A percentile compares a stretch with the other conserved stretches of the same genome.
Conservation (phyloP, 805 yeast species). For the Candida sithepensis region DNA sequence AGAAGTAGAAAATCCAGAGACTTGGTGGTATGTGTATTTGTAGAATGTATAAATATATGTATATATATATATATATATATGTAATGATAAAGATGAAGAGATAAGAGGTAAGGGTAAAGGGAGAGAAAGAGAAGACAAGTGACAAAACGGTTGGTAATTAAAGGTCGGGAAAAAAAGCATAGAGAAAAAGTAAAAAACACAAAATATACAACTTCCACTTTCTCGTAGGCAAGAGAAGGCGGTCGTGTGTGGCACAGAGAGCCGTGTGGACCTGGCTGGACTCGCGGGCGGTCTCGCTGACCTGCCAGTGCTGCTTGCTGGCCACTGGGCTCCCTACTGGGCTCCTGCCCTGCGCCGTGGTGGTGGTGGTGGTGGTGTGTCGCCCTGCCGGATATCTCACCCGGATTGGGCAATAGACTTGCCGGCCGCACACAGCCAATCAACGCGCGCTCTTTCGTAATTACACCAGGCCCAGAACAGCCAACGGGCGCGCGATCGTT, state of each 20-base stretch:
- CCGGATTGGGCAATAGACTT: background rate
- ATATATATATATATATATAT: background rate
- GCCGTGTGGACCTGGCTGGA: too few species aligned
- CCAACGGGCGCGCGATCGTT: too few species aligned
- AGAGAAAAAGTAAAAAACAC: background rate
- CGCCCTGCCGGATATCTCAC: background rate
- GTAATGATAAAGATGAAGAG: background rate
- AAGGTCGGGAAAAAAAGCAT: background rate
- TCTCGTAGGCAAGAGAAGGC: background rate
- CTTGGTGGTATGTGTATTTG: too few species aligned
- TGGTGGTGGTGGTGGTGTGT: too few species aligned
- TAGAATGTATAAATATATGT: too few species aligned
- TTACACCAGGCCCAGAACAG: background rate
- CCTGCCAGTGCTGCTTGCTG: too few species aligned
- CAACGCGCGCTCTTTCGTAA: background rate
- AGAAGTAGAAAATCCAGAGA: background rate
- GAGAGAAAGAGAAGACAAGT: background rate
- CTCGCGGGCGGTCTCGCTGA: too few species aligned
- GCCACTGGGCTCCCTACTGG: too few species aligned
- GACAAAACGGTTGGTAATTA: background rate
- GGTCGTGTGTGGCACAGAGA: too few species aligned
- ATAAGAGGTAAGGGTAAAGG: background rate
- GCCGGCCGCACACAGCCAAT: background rate
- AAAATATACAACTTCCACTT: background rate
- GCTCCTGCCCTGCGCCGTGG: too few species aligned